A percentile compares a stretch with the other conserved stretches of the same genome.
Evolutionary conservation across 2,329 filamentous ascomycete species (phyloP).

Genomic region (Aspergillus bombycis): DNA sequence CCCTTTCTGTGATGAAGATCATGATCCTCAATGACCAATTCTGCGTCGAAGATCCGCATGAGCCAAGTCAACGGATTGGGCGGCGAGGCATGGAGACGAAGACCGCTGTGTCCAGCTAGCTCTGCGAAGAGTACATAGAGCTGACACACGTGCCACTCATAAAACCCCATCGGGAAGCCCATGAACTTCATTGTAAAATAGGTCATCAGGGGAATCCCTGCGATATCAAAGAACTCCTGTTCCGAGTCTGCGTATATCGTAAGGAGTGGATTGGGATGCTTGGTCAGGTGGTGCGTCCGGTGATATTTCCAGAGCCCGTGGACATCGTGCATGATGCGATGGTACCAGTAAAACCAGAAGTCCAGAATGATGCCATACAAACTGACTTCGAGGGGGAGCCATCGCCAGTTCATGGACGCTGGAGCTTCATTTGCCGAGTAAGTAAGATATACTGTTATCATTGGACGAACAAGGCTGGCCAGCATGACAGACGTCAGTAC

Average conservation of each 20-base stretch:
- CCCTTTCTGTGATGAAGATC: slow-evolving; percentile 41
- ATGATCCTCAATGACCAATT: slow-evolving; percentile 47
- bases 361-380: slow-evolving; percentile 8
- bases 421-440: background rate
- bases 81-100: slow-evolving; percentile 36
- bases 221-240: slow-evolving; percentile 46
- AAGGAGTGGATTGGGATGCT: slow-evolving; percentile 46
- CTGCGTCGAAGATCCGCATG: slow-evolving; percentile 34
- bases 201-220: slow-evolving; percentile 42
- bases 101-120: slow-evolving; percentile 9
- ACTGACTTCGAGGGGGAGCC: slow-evolving; percentile 1
- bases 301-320: slow-evolving; percentile 44
- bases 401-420: background rate
- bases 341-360: slow-evolving; percentile 31
- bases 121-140: slow-evolving; percentile 43
- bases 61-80: slow-evolving; percentile 38
- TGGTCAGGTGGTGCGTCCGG: slow-evolving; percentile 48
- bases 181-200: slow-evolving; percentile 38
- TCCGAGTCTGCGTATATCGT: slow-evolving; percentile 44
- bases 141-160: slow-evolving; percentile 50
- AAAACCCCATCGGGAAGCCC: slow-evolving; percentile 47
- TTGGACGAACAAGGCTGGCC: background rate
- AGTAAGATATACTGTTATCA: background rate
- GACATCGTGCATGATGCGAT: slow-evolving; percentile 45
- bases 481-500: slow-evolving; percentile 1